phyloP scores from a whole-genome alignment of 2,329 filamentous ascomycete genomes.

The Ophiocordyceps camponoti-floridani region DNA sequence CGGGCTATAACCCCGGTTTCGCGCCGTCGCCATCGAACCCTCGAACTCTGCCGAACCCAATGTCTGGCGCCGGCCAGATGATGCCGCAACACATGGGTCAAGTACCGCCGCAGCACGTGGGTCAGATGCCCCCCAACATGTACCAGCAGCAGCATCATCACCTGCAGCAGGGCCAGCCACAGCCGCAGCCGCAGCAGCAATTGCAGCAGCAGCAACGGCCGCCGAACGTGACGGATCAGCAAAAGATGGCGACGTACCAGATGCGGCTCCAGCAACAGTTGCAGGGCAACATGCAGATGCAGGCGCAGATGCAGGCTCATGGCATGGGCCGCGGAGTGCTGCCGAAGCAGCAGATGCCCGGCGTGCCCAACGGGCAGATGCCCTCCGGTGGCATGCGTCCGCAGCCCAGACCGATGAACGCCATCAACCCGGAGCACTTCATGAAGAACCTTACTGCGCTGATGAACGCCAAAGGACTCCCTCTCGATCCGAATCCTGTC shows the following conservation, averaged over 20 bases:
- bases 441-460: conserved; percentile 62
- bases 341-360: conserved; percentile 29
- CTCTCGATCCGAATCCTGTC: conserved; percentile 56
- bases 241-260: conserved; percentile 61
- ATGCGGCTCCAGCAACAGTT: conserved; percentile 69
- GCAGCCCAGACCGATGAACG: conserved; percentile 24
- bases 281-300: conserved; percentile 34
- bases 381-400: conserved; percentile 30
- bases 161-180: conserved; percentile 36
- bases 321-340: conserved; percentile 30
- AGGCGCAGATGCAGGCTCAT: conserved; percentile 31
- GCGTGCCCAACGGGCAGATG: conserved; percentile 38
- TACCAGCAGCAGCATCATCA: conserved; percentile 22
- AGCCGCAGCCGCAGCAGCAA: conserved; percentile 30
- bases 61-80: conserved; percentile 29
- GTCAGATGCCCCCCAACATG: conserved; percentile 26
- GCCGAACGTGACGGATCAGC: conserved; percentile 37
- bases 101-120: conserved; percentile 28
- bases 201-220: conserved; percentile 15
- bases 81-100: conserved; percentile 33
- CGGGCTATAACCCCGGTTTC: conserved; percentile 40
- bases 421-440: conserved; percentile 47
- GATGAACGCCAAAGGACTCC: conserved; percentile 56
- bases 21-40: conserved; percentile 36
- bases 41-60: conserved; percentile 36